Evolutionary conservation across 2,329 filamentous ascomycete genomes (phyloP).

Genomic region (Aureobasidium sp.): DNA sequence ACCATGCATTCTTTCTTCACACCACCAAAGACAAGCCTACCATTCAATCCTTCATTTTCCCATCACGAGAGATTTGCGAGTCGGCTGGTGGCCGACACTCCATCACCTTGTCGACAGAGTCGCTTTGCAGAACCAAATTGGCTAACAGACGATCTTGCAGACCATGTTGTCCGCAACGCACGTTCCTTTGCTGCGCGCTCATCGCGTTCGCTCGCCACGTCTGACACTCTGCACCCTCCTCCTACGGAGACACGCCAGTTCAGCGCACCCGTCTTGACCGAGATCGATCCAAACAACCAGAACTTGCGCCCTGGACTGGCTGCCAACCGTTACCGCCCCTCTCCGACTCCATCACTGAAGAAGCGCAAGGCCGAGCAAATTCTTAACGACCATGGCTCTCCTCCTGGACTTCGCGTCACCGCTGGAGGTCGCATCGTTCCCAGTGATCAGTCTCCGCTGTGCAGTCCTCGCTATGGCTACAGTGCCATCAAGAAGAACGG

Average conservation of each 20-base stretch:
- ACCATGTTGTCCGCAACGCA: slow-evolving; percentile 31
- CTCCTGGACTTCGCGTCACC: slow-evolving; percentile 43
- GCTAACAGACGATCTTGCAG: slow-evolving; percentile 20
- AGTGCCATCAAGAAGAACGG: slow-evolving; percentile 31
- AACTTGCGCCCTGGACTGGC: slow-evolving; percentile 18
- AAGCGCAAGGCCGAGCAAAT: slow-evolving; percentile 41
- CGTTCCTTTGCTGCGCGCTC: slow-evolving; percentile 31
- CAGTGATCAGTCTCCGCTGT: slow-evolving; percentile 34
- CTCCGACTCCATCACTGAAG: slow-evolving; percentile 43
- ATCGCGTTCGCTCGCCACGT: slow-evolving; percentile 25
- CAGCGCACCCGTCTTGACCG: slow-evolving; percentile 23
- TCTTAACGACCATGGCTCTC: slow-evolving; percentile 45
- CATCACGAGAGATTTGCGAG: slow-evolving; percentile 11
- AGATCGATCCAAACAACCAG: slow-evolving; percentile 28
- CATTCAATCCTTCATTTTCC: slow-evolving; percentile 1
- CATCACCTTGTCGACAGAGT: slow-evolving; percentile 10
- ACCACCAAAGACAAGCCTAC: neutral
- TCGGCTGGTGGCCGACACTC: slow-evolving; percentile 17
- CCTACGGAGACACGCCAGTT: slow-evolving; percentile 14
- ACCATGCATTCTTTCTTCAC: slow-evolving; percentile 2
- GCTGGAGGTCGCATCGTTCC: slow-evolving; percentile 47
- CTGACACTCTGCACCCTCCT: slow-evolving; percentile 23
- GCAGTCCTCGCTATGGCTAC: slow-evolving; percentile 31
- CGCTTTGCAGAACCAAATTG: neutral
- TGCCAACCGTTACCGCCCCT: slow-evolving; percentile 27